phyloP scores from a whole-genome alignment of 345 rosid genomes.

The Combretum micranthum region DNA sequence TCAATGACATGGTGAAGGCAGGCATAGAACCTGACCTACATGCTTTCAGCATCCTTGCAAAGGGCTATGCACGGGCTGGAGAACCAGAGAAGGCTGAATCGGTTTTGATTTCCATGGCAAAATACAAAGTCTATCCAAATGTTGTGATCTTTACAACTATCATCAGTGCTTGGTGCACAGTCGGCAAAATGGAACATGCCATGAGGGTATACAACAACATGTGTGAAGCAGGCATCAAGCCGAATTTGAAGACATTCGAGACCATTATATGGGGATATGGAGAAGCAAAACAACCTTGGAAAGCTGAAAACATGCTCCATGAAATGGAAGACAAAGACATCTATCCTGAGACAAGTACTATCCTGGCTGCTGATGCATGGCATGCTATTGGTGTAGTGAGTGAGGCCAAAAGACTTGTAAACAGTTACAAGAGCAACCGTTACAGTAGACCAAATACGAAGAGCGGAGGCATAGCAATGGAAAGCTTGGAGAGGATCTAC shows the following conservation, averaged over 20 bases:
- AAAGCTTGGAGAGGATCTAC: conserved; percentile 19
- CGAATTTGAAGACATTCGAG: conserved; percentile 77
- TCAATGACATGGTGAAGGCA: conserved; percentile 62
- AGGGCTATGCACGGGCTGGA: conserved; percentile 73
- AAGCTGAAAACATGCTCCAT: conserved; percentile 66
- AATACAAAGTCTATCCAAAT: conserved; percentile 51
- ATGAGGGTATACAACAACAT: conserved; percentile 47
- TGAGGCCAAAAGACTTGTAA: conserved; percentile 47
- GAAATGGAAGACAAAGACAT: conserved; percentile 56
- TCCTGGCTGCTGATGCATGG: conserved; percentile 79
- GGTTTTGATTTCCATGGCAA: conserved; percentile 47
- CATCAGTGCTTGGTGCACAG: conserved; percentile 82
- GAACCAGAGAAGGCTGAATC: conserved; percentile 68
- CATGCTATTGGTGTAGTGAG: conserved; percentile 48
- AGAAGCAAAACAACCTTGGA: conserved; percentile 80
- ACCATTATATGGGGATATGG: conserved; percentile 88
- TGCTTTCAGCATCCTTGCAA: conserved; percentile 75
- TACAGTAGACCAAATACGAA: conserved; percentile 17
- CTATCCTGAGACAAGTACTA: conserved; percentile 43
- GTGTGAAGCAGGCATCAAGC: conserved; percentile 43
- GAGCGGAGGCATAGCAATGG: conserved; percentile 17
- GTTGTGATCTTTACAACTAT: conserved; percentile 81
- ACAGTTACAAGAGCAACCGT: conserved; percentile 10
- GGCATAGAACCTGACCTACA: conserved; percentile 72
- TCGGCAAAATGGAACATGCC: conserved; percentile 68